phyloP scores from a whole-genome alignment of 2,329 filamentous ascomycete species.

The Cytospora piceae region DNA sequence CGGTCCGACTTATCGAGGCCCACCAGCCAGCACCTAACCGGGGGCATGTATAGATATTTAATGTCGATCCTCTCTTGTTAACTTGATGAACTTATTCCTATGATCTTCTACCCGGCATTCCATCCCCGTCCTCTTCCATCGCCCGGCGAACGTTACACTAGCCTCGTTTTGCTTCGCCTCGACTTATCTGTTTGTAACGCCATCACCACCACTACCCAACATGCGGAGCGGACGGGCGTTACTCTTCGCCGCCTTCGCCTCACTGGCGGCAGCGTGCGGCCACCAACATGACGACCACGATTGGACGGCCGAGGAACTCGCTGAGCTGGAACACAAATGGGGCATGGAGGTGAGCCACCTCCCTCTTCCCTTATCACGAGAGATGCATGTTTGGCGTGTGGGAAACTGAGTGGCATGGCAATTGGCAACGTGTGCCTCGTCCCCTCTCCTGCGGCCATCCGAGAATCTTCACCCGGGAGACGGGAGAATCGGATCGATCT shows the following conservation, averaged over 20 bases:
- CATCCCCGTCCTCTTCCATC: background rate
- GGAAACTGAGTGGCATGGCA: background rate
- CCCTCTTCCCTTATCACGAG: background rate
- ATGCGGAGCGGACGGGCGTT: conserved; percentile 36
- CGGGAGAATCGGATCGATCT: conserved; percentile 14
- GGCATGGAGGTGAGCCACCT: conserved; percentile 53
- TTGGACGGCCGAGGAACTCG: conserved; percentile 55
- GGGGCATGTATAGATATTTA: background rate
- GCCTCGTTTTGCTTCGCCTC: background rate
- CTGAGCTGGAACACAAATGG: conserved; percentile 61
- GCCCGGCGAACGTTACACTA: conserved; percentile 1
- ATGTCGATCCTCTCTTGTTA: background rate
- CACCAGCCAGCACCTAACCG: background rate
- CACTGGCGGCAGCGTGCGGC: conserved; percentile 39
- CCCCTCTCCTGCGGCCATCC: conserved; percentile 12
- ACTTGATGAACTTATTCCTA: background rate
- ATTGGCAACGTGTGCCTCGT: conserved; percentile 15
- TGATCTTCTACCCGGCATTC: background rate
- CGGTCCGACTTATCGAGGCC: background rate
- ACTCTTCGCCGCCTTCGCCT: conserved; percentile 32
- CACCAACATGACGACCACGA: conserved; percentile 45
- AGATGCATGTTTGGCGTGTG: background rate
- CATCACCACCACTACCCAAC: background rate
- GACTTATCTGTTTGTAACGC: background rate
- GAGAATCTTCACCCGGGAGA: conserved; percentile 5